Conservation (phyloP, 345 rosid species). For the Salix udensis region DNA sequence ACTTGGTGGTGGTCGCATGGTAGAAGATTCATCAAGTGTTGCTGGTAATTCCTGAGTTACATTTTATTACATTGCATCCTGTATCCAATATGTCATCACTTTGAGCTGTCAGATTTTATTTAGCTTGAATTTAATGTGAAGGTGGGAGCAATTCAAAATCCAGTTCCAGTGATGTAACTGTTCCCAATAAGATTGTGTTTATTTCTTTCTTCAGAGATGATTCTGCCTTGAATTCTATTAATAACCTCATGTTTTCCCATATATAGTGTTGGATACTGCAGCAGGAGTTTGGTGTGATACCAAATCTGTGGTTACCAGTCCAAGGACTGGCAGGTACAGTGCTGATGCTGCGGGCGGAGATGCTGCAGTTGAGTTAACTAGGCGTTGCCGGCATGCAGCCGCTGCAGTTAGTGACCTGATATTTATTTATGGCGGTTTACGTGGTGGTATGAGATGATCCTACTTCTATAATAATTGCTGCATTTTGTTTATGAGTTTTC, state of each 20-base stretch:
- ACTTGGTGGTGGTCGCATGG: conserved; percentile 99
- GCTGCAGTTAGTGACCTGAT: conserved; percentile 94
- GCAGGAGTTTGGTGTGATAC: conserved; percentile 99
- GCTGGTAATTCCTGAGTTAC: conserved; percentile 59
- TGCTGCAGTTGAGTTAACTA: conserved; percentile 91
- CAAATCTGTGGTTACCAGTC: conserved; percentile 92
- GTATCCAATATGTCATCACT: background rate
- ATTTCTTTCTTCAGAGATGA: background rate
- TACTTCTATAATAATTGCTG: conserved; percentile 7
- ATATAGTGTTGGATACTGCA: conserved; percentile 93
- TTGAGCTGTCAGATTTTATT: background rate
- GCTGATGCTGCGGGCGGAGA: conserved; percentile 98
- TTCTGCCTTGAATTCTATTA: background rate
- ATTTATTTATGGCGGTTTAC: conserved; percentile 95
- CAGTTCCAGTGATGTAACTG: background rate
- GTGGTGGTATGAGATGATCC: conserved; percentile 71
- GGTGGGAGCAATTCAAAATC: background rate
- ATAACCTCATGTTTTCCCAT: conserved; percentile 12
- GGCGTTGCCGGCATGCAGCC: conserved; percentile 99
- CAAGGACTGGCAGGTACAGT: conserved; percentile 85
- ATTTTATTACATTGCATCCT: too few relatives aligned
- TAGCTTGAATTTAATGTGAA: background rate
- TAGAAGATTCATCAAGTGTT: conserved; percentile 95
- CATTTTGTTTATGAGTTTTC: background rate
- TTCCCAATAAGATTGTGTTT: background rate